Evolutionary conservation across 2,329 filamentous ascomycete genomes (phyloP).

Genomic region (Hymenoscyphus fructigenus): DNA sequence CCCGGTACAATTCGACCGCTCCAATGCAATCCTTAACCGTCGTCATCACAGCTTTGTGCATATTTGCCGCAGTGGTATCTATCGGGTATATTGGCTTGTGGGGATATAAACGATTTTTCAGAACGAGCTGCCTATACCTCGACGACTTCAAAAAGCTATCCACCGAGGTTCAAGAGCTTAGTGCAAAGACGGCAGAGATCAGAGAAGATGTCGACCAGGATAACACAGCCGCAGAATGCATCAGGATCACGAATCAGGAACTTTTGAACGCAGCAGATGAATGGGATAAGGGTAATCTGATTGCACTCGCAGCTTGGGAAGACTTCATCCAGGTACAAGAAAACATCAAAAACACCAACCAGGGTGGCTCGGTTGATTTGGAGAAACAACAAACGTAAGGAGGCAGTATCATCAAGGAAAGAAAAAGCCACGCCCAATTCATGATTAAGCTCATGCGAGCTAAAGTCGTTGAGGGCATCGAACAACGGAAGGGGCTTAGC

Average conservation of each 20-base stretch:
- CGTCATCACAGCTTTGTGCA: slow-evolving; percentile 15
- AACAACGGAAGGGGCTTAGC: slow-evolving; percentile 21
- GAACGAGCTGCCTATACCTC: slow-evolving; percentile 18
- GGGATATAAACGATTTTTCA: slow-evolving; percentile 10
- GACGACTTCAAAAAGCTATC: slow-evolving; percentile 19
- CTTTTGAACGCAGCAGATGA: slow-evolving; percentile 19
- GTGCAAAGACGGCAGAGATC: slow-evolving; percentile 17
- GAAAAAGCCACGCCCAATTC: slow-evolving; percentile 23
- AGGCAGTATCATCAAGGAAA: slow-evolving; percentile 15
- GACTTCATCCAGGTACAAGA: slow-evolving; percentile 24
- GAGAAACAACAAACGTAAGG: slow-evolving; percentile 12
- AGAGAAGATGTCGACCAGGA: slow-evolving; percentile 17
- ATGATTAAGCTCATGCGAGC: slow-evolving; percentile 26
- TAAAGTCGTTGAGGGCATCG: slow-evolving; percentile 22
- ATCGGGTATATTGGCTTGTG: slow-evolving; percentile 9
- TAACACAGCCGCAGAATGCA: slow-evolving; percentile 10
- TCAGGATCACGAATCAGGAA: slow-evolving; percentile 18
- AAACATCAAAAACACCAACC: neutral
- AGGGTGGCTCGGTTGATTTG: slow-evolving; percentile 7
- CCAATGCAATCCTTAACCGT: slow-evolving; percentile 15
- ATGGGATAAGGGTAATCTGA: slow-evolving; percentile 20
- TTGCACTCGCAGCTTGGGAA: slow-evolving; percentile 24
- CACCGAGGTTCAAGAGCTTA: slow-evolving; percentile 17
- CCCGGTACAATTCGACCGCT: slow-evolving; percentile 4
- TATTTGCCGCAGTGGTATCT: slow-evolving; percentile 11